phyloP scores from a whole-genome alignment of 2,329 filamentous ascomycete genomes.

The Alternaria gaisen region DNA sequence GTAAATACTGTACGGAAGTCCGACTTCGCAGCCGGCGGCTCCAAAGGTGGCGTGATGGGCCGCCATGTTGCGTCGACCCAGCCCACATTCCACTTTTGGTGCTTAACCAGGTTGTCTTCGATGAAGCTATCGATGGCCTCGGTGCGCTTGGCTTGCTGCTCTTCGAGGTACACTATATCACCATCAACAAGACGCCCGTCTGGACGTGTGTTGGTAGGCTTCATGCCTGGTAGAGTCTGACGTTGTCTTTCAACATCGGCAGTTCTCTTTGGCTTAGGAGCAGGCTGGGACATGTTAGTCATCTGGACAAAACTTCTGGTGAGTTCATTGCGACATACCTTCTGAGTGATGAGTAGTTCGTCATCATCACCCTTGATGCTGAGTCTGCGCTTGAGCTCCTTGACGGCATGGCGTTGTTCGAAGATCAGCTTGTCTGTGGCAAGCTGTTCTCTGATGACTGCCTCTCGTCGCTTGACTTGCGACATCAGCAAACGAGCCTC shows the following conservation, averaged over 20 bases:
- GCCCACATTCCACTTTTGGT: slow-evolving; percentile 89
- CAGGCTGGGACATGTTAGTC: slow-evolving; percentile 41
- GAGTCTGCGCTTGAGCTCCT: slow-evolving; percentile 86
- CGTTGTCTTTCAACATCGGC: slow-evolving; percentile 67
- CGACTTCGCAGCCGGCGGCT: slow-evolving; percentile 53
- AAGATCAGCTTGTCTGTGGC: slow-evolving; percentile 80
- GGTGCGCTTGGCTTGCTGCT: slow-evolving; percentile 81
- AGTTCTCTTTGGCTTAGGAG: slow-evolving; percentile 63
- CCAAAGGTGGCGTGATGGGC: slow-evolving; percentile 80
- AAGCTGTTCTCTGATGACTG: slow-evolving; percentile 79
- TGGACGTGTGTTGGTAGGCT: slow-evolving; percentile 61
- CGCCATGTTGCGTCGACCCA: slow-evolving; percentile 88
- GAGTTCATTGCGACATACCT: slow-evolving; percentile 64
- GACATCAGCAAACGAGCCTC: slow-evolving; percentile 83
- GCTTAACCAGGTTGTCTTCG: slow-evolving; percentile 85
- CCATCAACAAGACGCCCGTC: slow-evolving; percentile 77
- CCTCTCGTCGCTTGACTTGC: slow-evolving; percentile 80
- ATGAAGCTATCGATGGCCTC: slow-evolving; percentile 83
- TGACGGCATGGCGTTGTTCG: slow-evolving; percentile 80
- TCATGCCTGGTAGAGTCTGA: slow-evolving; percentile 70
- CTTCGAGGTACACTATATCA: slow-evolving; percentile 79
- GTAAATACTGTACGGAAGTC: slow-evolving; percentile 53
- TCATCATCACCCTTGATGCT: slow-evolving; percentile 93
- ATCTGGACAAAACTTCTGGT: slow-evolving; percentile 28
- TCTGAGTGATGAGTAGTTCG: slow-evolving; percentile 84